Conservation (phyloP, 1,284 basidiomycete species). For the Trichosporon ovoides region DNA sequence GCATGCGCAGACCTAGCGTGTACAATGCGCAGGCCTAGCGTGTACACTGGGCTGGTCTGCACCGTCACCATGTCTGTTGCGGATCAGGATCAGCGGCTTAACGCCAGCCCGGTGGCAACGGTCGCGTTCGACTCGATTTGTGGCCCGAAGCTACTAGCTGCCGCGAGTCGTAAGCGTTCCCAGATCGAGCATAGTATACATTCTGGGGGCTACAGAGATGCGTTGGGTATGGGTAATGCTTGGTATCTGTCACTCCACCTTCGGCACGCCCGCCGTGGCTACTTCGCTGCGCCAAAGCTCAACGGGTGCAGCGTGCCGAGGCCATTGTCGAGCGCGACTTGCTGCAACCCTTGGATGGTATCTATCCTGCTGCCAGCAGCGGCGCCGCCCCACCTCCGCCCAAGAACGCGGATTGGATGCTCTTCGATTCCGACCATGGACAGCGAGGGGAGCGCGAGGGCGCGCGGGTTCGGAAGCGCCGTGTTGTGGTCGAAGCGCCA, state of each 20-base stretch:
- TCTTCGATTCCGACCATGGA: constrained; percentile 2
- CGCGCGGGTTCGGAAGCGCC: neutral
- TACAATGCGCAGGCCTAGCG: too few species aligned
- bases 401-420: constrained; percentile 30
- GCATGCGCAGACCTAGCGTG: too few species aligned
- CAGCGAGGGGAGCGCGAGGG: neutral
- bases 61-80: too few species aligned
- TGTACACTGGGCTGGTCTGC: too few species aligned
- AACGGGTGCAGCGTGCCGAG: neutral
- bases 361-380: constrained; percentile 9
- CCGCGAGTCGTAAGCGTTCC: constrained; percentile 3
- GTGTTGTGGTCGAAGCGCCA: constrained; percentile 31
- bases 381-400: constrained; percentile 10
- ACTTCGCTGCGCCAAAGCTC: neutral
- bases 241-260: neutral
- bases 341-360: constrained; percentile 4
- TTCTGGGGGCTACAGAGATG: neutral
- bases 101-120: neutral
- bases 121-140: neutral
- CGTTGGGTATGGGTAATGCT: neutral
- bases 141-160: too few species aligned
- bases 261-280: neutral
- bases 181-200: neutral
- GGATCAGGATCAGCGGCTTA: too few species aligned
- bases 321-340: constrained; percentile 10